Conservation (phyloP, 1,284 basidiomycete species). For the Coniophora puteana region DNA sequence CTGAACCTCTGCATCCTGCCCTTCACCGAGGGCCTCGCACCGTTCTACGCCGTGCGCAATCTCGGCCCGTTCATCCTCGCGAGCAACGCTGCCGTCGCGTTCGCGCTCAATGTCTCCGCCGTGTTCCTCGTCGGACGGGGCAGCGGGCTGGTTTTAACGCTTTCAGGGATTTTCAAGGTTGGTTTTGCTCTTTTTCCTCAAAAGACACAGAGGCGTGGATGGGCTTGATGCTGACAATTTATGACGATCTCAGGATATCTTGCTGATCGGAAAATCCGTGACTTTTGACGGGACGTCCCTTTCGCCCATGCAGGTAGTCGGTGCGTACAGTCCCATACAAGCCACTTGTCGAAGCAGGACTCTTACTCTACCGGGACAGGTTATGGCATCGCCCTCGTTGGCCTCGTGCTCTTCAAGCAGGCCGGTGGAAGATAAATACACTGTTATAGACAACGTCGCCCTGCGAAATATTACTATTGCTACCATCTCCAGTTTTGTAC, state of each 20-base stretch:
- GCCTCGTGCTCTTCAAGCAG: conserved; percentile 80
- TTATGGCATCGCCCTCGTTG: conserved; percentile 79
- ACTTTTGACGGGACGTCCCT: conserved; percentile 78
- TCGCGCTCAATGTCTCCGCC: conserved; percentile 89
- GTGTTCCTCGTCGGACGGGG: conserved; percentile 93
- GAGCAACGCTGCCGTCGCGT: conserved; percentile 86
- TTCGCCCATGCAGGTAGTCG: conserved; percentile 84
- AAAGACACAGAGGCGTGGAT: not conserved
- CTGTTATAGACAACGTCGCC: too few species aligned
- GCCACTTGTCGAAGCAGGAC: too few species aligned
- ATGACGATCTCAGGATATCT: conserved; percentile 65
- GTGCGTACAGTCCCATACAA: conserved; percentile 45
- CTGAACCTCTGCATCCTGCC: conserved; percentile 86
- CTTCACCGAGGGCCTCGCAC: conserved; percentile 87
- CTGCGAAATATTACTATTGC: too few species aligned
- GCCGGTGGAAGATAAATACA: conserved; percentile 67
- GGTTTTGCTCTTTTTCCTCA: conserved; percentile 11
- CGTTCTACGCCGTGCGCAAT: conserved; percentile 52
- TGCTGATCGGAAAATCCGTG: conserved; percentile 89
- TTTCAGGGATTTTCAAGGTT: conserved; percentile 94
- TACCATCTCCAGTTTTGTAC: too few species aligned
- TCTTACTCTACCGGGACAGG: conserved; percentile 41
- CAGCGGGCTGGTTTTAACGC: conserved; percentile 85
- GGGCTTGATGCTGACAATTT: conserved; percentile 5
- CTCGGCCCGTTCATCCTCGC: conserved; percentile 79